A percentile compares a stretch with the other conserved stretches of the same genome.
These are phyloP conservation scores for button mushroom (Agaricus bisporus) DNA, from an alignment of 768 basidiomycete species.

Conservation along the genomic window DNA sequence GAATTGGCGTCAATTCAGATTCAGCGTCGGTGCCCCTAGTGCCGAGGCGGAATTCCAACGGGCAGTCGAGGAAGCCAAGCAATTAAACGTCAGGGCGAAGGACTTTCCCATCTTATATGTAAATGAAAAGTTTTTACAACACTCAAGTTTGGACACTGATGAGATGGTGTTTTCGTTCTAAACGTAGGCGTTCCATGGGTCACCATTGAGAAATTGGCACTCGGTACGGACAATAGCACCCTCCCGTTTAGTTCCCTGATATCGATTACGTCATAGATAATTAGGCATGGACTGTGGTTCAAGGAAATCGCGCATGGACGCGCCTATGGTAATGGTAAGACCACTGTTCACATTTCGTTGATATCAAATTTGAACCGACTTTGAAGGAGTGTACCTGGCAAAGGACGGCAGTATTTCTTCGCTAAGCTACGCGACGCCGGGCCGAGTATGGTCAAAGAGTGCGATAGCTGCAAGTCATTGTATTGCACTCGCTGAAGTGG, in stretches of 20 bases:
- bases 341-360: background rate
- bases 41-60: constrained; percentile 60
- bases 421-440: constrained; percentile 30
- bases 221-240: constrained; percentile 35
- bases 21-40: constrained; percentile 67
- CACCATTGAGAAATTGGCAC: constrained; percentile 62
- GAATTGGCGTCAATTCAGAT: constrained; percentile 57
- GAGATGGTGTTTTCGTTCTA: background rate
- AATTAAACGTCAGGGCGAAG: constrained; percentile 30
- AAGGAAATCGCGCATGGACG: constrained; percentile 50
- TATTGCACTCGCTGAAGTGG: constrained; percentile 58
- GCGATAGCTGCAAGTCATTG: constrained; percentile 39
- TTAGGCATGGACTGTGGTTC: constrained; percentile 68
- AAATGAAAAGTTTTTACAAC: constrained; percentile 7
- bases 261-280: constrained; percentile 36
- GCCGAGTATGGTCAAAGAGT: constrained; percentile 48
- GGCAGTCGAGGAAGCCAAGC: constrained; percentile 35
- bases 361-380: constrained; percentile 1
- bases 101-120: constrained; percentile 44
- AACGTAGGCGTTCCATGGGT: constrained; percentile 62
- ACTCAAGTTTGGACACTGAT: background rate
- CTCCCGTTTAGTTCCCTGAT: background rate
- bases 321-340: constrained; percentile 54
- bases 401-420: constrained; percentile 50
- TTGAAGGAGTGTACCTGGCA: constrained; percentile 60